phyloP scores from a whole-genome alignment of 2,329 filamentous ascomycete genomes.

The Fusarium citri region DNA sequence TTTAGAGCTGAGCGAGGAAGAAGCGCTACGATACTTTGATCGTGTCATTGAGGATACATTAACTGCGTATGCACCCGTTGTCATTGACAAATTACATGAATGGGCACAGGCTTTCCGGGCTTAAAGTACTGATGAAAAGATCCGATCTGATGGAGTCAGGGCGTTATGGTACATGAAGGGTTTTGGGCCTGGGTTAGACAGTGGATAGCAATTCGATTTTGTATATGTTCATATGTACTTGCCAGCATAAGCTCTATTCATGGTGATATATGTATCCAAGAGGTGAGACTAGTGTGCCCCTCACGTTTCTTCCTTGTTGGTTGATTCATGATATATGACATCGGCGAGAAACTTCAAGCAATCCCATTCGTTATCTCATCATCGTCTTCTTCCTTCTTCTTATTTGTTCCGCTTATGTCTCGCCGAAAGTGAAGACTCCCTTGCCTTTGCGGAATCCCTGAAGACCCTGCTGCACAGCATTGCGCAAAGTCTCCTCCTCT shows the following conservation, averaged over 20 bases:
- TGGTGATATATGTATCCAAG: not conserved
- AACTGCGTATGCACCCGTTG: constrained; percentile 88
- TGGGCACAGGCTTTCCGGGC: constrained; percentile 91
- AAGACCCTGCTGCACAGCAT: constrained; percentile 84
- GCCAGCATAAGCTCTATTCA: not conserved
- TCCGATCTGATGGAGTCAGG: constrained; percentile 5
- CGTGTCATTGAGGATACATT: constrained; percentile 90
- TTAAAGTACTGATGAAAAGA: constrained; percentile 50
- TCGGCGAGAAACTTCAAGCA: not conserved
- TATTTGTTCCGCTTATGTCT: constrained; percentile 56
- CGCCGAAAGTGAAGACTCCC: constrained; percentile 84
- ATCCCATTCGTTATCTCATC: not conserved
- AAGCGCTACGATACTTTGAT: constrained; percentile 89
- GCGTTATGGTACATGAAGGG: not conserved
- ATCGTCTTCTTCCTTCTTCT: not conserved
- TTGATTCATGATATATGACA: not conserved
- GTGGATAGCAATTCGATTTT: not conserved
- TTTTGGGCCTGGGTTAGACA: not conserved
- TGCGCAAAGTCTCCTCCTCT: constrained; percentile 72
- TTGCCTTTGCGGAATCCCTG: constrained; percentile 89
- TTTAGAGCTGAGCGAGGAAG: constrained; percentile 89
- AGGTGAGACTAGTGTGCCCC: not conserved
- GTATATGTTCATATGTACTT: not conserved
- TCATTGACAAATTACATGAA: constrained; percentile 95
- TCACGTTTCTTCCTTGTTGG: not conserved